Conservation (phyloP, 345 rosid genomes). For the Arabis hirsuta region DNA sequence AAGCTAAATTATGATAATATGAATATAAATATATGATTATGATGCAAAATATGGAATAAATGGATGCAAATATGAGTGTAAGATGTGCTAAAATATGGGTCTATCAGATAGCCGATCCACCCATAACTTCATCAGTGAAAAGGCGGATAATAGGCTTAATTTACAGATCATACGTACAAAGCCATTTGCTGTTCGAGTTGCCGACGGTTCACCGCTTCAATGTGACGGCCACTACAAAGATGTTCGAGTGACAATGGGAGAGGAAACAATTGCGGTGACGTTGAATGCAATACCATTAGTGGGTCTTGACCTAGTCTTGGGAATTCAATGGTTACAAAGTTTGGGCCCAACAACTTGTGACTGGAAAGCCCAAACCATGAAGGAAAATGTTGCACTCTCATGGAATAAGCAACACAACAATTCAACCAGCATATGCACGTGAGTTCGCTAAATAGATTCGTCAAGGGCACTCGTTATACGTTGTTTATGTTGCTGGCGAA, state of each 20-base stretch:
- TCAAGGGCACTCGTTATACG: neutral
- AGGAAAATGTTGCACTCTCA: neutral
- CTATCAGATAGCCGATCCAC: no score
- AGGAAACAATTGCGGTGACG: neutral
- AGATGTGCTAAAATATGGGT: no score
- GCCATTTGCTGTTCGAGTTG: constrained; percentile 3
- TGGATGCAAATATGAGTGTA: no score
- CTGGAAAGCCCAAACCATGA: neutral
- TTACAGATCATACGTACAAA: neutral
- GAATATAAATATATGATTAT: no score
- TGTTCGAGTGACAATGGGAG: neutral
- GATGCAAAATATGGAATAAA: no score
- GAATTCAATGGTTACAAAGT: neutral
- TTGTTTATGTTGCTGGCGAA: neutral
- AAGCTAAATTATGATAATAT: no score
- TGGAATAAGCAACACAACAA: neutral
- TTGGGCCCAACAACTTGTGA: neutral
- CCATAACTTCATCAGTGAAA: neutral
- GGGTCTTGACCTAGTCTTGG: neutral
- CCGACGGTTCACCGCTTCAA: neutral
- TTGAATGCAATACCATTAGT: neutral
- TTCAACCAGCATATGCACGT: neutral
- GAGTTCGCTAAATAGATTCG: neutral
- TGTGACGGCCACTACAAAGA: neutral
- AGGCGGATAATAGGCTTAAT: neutral